These are phyloP conservation scores for Parafenestella ontariensis DNA, from an alignment of 2,329 filamentous ascomycete genomes.

Conservation along the genomic window DNA sequence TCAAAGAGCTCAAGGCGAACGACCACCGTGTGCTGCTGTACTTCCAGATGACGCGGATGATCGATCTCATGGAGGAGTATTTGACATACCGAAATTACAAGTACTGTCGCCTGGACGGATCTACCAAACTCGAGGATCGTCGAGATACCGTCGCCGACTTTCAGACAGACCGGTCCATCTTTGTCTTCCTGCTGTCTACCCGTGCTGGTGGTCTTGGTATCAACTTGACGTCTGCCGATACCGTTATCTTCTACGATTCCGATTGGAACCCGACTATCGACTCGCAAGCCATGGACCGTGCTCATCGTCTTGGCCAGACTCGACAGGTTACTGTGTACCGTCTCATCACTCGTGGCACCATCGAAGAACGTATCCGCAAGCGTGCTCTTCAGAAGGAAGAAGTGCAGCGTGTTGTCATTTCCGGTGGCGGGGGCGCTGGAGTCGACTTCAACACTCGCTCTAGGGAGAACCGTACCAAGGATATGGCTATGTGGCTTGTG, in stretches of 20 bases:
- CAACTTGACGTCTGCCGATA: slow-evolving; percentile 94
- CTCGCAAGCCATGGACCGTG: slow-evolving; percentile 98
- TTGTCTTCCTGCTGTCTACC: slow-evolving; percentile 94
- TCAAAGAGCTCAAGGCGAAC: slow-evolving; percentile 88
- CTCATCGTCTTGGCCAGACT: slow-evolving; percentile 95
- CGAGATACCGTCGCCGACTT: slow-evolving; percentile 96
- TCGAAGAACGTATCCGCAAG: slow-evolving; percentile 97
- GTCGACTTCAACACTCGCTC: slow-evolving; percentile 96
- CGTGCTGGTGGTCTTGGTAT: slow-evolving; percentile 97
- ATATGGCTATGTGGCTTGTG: slow-evolving; percentile 98
- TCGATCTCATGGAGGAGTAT: slow-evolving; percentile 99
- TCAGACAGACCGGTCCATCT: slow-evolving; percentile 92
- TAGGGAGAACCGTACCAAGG: slow-evolving; percentile 91
- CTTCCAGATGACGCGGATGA: slow-evolving; percentile 99
- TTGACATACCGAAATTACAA: slow-evolving; percentile 99
- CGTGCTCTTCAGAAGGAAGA: slow-evolving; percentile 98
- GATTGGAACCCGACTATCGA: slow-evolving; percentile 99
- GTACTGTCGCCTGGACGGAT: slow-evolving; percentile 94
- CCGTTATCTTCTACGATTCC: slow-evolving; percentile 99
- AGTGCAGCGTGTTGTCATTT: slow-evolving; percentile 95
- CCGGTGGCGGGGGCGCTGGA: slow-evolving; percentile 79
- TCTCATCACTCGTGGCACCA: slow-evolving; percentile 94
- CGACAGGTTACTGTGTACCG: slow-evolving; percentile 96
- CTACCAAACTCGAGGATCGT: slow-evolving; percentile 95
- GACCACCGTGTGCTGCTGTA: slow-evolving; percentile 94